These are phyloP conservation scores for Globisporangium echinulatum DNA, from an alignment of 352 stramenopile species.

Conservation along the genomic window DNA sequence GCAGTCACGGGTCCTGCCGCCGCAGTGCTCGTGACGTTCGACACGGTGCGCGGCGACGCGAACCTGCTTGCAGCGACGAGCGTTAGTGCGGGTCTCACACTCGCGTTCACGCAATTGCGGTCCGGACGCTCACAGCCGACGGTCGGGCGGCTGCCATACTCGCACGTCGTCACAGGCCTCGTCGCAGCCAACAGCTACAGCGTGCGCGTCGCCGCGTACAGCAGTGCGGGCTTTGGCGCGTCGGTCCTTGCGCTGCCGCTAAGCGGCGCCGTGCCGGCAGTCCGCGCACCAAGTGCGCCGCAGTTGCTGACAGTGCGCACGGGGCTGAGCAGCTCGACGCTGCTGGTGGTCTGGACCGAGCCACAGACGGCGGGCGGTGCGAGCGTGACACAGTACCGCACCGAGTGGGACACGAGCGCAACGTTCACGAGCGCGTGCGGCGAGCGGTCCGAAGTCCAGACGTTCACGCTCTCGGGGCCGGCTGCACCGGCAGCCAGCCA, in stretches of 20 bases:
- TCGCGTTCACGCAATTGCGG: conserved; percentile 25
- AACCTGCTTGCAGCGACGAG: conserved; percentile 14
- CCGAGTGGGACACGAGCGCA: conserved; percentile 93
- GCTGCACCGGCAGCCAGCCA: conserved; percentile 4
- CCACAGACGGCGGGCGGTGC: conserved; percentile 82
- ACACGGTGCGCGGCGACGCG: conserved; percentile 45
- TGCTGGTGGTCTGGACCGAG: conserved; percentile 68
- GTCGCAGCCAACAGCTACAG: conserved; percentile 74
- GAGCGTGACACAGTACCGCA: conserved; percentile 75
- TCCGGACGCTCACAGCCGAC: conserved; percentile 53
- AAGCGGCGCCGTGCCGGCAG: conserved; percentile 25
- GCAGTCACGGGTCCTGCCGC: conserved; percentile 15
- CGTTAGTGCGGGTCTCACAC: conserved; percentile 5
- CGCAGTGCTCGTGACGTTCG: conserved; percentile 49
- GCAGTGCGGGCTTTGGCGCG: conserved; percentile 87
- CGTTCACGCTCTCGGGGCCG: conserved; percentile 24
- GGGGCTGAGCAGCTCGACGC: conserved; percentile 47
- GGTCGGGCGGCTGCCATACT: conserved; percentile 75
- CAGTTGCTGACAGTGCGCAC: conserved; percentile 77
- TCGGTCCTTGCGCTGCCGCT: conserved; percentile 43
- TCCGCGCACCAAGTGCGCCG: conserved; percentile 52
- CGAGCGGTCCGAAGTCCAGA: conserved; percentile 66
- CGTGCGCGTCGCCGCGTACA: conserved; percentile 91
- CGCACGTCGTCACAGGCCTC: conserved; percentile 79
- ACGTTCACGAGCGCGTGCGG: conserved; percentile 81